Base-by-base conservation (phyloP, 768 basidiomycete species). In the Myochromella boudieri region DNA sequence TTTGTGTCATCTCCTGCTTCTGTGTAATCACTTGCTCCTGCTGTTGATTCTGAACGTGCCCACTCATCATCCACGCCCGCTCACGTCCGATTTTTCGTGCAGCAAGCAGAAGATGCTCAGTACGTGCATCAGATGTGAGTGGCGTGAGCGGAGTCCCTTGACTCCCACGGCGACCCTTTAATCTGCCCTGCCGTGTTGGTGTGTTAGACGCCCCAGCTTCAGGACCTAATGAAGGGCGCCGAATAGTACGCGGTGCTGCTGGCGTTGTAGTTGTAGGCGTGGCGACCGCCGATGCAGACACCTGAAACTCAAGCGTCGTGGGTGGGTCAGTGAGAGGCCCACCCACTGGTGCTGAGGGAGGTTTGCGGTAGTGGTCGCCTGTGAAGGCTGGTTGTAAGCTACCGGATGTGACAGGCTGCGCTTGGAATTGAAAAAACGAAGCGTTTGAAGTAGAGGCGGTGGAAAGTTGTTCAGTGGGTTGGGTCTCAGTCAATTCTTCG, bases 81-180 rank as follows among this genome's bases (percentile, higher is more conserved):
- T 80, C 72, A 25, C 79, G 75, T 3, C 87, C 87, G 3, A 88
- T 72, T 43, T 69, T 81, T n/a, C 85, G 77, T 7, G 85, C 82
- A 3, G 87, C 87, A 10, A 86, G 67, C 1, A 91, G 70, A 9
- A 89, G 66, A 55, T 86, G 86, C 55, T 90, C 87, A 0, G 76
- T 72, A 37, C 84, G 77, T 3, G 87, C 88, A 51, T 91, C 88
- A 1, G 83, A 67, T 51, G 74, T 61, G 34, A 77, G 48, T 31
- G 76, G 60, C 27, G 56, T 57, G 4, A 60, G 60, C 1, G 56
- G 64, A 25, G 60, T 56, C 22, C 46, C 38, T 46, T 53, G 40
- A 18, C 48, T 25, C n/a, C n/a, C n/a, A 40, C 61, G 60, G 47
- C 62, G 59, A 55, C 49, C 28, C 46, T 49, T 52, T 21, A 53